Base-by-base conservation (phyloP, 805 yeast species). In the Cephaloascus albidus region DNA sequence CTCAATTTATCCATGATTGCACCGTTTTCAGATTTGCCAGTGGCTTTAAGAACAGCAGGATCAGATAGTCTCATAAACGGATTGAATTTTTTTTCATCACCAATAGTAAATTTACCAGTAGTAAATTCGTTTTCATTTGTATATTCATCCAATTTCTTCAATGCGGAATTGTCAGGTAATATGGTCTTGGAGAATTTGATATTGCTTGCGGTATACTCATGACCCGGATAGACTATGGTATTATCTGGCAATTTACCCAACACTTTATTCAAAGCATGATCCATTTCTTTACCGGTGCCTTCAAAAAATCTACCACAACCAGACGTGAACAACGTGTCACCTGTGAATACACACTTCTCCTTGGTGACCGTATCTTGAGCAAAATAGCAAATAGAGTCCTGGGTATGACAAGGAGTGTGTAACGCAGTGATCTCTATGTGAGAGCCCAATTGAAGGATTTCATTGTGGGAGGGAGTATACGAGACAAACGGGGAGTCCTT, bases 301-400 rank as follows among this genome's bases (percentile, higher is more conserved):
- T 93, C 99, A 55, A 93, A 93, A 61, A 93, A 93, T 39, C 97
- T 70, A 10, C 99, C 99, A 57, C 97, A 89, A 2, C 99, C 99
- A 34, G 90, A 85, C 35, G 76, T 84, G 62, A 93, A 93, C 34
- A 93, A 66, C 0, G 98, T 93, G 60, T 93, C 99, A 10, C 99
- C 99, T 0, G 97, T 86, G 62, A 93, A 87, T 2, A 93, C 88
- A 3, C 83, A 88, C 45, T 68, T 69, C 48, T 87, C 76, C 27
- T 68, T 71, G 1, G 88, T 76, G 28, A 58, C 55, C n/a, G 56
- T 48, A 55, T 90, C 97, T 36, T 65, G 65, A 0, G 75, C 87
- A 50, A 60, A 83, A 60, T 87, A 93, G 54, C 97, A 90, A 43
- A 93, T 85, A 3, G 96, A 86, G 60, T 93, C 99, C 60, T 84